Evolutionary conservation across 306 rosid species (phyloP).

Genomic region (Pterocarpus santalinus): DNA sequence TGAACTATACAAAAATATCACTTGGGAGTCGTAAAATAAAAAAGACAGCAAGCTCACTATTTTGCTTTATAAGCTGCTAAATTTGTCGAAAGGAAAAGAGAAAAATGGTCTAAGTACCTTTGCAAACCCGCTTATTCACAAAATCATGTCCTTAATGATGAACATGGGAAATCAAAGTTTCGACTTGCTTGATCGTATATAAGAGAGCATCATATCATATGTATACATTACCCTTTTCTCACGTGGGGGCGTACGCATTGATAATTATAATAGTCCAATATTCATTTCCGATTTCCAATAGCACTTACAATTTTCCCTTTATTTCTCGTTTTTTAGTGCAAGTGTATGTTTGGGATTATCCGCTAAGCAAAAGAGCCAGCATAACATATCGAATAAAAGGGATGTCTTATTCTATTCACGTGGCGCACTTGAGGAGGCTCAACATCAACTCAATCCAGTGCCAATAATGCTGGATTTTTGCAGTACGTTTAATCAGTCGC

Average conservation of each 20-base stretch:
- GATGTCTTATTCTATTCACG: constrained; percentile 47
- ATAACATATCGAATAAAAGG: constrained; percentile 39
- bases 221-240: not conserved
- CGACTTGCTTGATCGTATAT: not conserved
- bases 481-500: constrained; percentile 18
- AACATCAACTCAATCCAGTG: constrained; percentile 15
- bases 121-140: not conserved
- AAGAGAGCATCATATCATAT: not conserved
- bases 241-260: constrained; percentile 27
- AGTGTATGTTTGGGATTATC: constrained; percentile 42
- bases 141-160: not conserved
- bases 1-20: too few species aligned
- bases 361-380: constrained; percentile 2
- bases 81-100: not conserved
- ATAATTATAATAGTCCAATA: constrained; percentile 6
- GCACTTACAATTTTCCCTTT: not conserved
- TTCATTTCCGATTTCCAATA: too few species aligned
- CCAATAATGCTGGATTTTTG: constrained; percentile 46
- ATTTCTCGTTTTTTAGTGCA: not conserved
- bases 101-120: constrained; percentile 3
- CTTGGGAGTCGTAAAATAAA: not conserved
- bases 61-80: constrained; percentile 1
- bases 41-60: not conserved
- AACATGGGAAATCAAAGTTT: constrained; percentile 10
- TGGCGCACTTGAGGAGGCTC: constrained; percentile 44